These are phyloP conservation scores for Colletotrichum plurivorum DNA, from an alignment of 2,329 filamentous ascomycete species.

Conservation along the genomic window DNA sequence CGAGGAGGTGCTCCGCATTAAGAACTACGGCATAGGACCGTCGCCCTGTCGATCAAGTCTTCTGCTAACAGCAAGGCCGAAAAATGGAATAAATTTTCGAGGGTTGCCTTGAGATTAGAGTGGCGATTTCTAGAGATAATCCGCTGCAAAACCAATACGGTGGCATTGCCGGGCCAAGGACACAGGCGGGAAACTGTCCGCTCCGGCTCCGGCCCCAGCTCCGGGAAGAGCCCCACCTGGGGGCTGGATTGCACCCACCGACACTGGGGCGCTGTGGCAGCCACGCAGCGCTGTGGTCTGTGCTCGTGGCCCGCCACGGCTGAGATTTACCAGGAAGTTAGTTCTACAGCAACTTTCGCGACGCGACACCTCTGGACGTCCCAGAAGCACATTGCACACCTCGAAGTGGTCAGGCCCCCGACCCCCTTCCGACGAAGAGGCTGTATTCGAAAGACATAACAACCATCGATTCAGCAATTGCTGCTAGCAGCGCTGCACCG, in stretches of 20 bases:
- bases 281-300: too few relatives aligned
- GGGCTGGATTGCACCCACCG: too few relatives aligned
- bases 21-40: too few relatives aligned
- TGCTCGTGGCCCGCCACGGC: background rate
- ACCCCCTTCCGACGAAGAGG: constrained; percentile 21
- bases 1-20: too few relatives aligned
- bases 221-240: constrained; percentile 8
- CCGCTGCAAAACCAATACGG: too few relatives aligned
- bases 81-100: too few relatives aligned
- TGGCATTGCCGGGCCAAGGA: background rate
- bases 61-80: too few relatives aligned
- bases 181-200: background rate
- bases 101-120: too few relatives aligned
- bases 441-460: constrained; percentile 14
- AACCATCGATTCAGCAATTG: too few relatives aligned
- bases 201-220: constrained; percentile 28
- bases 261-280: too few relatives aligned
- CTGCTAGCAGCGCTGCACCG: background rate
- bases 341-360: constrained; percentile 1
- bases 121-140: too few relatives aligned
- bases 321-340: constrained; percentile 22
- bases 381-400: constrained; percentile 3
- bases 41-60: too few relatives aligned
- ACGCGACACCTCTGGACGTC: constrained; percentile 1
- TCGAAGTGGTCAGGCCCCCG: constrained; percentile 7